Evolutionary conservation across 768 basidiomycete species (phyloP).

Genomic region (Lentinula edodes): DNA sequence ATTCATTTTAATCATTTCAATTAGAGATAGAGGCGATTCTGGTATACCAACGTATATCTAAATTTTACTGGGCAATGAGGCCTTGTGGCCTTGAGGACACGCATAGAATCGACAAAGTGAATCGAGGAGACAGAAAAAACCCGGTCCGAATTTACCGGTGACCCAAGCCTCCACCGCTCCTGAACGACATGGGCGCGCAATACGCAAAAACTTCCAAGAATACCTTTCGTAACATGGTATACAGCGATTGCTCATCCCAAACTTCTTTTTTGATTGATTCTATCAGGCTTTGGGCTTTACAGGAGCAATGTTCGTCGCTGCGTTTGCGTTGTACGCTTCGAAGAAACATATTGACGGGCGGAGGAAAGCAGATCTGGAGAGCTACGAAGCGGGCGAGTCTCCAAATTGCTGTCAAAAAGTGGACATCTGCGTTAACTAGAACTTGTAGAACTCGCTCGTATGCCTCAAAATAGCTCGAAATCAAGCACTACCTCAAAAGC

Average conservation of each 20-base stretch:
- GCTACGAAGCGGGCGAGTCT: background rate
- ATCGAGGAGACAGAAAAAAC: too few species aligned
- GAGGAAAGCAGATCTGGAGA: background rate
- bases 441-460: background rate
- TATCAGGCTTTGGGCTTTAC: slow-evolving; percentile 1
- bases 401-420: background rate
- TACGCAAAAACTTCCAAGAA: background rate
- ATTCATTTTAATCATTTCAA: too few species aligned
- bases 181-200: background rate
- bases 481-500: background rate
- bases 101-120: too few species aligned
- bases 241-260: background rate
- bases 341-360: background rate
- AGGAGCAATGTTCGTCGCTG: background rate
- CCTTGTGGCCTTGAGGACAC: too few species aligned
- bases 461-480: background rate
- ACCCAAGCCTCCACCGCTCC: background rate
- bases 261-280: too few species aligned
- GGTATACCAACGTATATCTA: too few species aligned
- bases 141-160: too few species aligned
- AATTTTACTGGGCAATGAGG: too few species aligned
- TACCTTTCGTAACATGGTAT: background rate
- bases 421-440: background rate
- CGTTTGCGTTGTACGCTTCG: background rate
- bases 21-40: too few species aligned